Conservation (phyloP, 805 yeast species). For the Myxozyma sirexii region DNA sequence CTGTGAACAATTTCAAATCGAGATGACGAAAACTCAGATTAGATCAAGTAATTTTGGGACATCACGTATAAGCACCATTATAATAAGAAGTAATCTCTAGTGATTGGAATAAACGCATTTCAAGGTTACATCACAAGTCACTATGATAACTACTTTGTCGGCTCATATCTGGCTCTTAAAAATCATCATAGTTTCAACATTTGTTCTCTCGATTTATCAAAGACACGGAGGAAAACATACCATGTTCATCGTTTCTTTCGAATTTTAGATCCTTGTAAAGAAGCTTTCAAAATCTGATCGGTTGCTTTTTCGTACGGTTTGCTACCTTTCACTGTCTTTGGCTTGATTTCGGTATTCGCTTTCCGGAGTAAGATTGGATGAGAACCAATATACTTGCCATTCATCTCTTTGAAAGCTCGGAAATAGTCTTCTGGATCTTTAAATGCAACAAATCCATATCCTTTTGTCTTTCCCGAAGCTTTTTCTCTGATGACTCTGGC, state of each 20-base stretch:
- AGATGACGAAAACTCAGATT: conserved; percentile 13
- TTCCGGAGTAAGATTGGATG: conserved; percentile 71
- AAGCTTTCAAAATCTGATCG: conserved; percentile 14
- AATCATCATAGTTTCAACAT: conserved; percentile 2
- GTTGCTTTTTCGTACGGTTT: conserved; percentile 28
- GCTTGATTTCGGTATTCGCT: conserved; percentile 48
- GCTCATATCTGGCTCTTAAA: neutral
- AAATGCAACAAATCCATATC: conserved; percentile 77
- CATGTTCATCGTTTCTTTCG: neutral
- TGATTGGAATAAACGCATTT: neutral
- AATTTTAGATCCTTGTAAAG: conserved; percentile 2
- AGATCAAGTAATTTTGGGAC: conserved; percentile 21
- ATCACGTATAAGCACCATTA: neutral
- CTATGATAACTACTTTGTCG: neutral
- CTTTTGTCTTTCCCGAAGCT: conserved; percentile 54
- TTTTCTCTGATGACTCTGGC: conserved; percentile 62
- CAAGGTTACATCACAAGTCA: neutral
- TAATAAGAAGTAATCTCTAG: neutral
- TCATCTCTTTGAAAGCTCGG: conserved; percentile 71
- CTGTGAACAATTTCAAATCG: neutral
- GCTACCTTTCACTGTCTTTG: conserved; percentile 19
- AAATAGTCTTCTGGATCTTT: conserved; percentile 65
- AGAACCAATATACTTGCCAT: conserved; percentile 73
- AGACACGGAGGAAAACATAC: neutral
- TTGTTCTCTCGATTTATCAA: too few species aligned